Conservation (phyloP, 331 rosid species). For the Cydonia oblonga region DNA sequence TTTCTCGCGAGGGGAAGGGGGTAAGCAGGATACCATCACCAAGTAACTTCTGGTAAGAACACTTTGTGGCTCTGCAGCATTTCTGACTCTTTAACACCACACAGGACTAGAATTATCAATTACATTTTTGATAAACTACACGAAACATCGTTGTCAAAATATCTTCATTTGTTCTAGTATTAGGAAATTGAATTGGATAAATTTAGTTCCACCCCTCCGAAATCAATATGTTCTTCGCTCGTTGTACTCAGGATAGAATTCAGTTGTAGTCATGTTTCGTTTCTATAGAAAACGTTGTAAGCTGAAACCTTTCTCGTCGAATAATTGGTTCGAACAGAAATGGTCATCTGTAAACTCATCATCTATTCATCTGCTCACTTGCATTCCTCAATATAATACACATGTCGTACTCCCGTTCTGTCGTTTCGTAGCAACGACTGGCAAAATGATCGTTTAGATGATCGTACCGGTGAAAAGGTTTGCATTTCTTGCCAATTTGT, state of each 20-base stretch:
- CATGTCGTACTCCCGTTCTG: too few relatives aligned
- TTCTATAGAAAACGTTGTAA: background rate
- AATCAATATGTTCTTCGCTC: background rate
- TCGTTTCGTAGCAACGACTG: background rate
- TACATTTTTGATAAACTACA: background rate
- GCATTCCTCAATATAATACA: too few relatives aligned
- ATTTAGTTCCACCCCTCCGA: background rate
- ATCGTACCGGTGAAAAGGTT: background rate
- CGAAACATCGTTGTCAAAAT: background rate
- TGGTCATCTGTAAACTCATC: too few relatives aligned
- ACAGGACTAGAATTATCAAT: background rate
- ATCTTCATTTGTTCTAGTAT: background rate
- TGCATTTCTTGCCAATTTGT: background rate
- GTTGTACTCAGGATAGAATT: background rate
- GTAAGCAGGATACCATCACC: conserved; percentile 26
- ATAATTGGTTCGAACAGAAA: too few relatives aligned
- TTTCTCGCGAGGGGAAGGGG: conserved; percentile 1
- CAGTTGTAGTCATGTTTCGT: background rate
- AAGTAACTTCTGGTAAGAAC: conserved; percentile 36
- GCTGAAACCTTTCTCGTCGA: too few relatives aligned
- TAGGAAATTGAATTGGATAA: background rate
- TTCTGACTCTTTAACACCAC: background rate
- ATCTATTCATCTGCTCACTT: too few relatives aligned
- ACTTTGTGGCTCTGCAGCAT: background rate
- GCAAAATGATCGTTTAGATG: background rate